Conservation (phyloP, 352 stramenopile species). For the Detonula confervacea region DNA sequence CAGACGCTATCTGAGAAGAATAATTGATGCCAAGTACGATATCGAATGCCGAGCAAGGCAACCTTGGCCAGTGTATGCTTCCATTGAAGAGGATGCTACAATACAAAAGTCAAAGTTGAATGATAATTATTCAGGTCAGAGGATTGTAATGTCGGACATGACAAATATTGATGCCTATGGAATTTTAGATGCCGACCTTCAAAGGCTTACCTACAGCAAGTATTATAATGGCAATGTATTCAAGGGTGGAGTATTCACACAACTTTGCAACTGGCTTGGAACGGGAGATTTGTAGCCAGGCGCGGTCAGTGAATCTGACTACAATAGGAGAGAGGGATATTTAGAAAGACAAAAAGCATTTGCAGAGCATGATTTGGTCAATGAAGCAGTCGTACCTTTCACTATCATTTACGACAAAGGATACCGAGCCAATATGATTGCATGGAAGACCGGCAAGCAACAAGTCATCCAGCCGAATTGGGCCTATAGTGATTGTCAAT, state of each 20-base stretch:
- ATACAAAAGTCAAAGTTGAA: slow-evolving; percentile 31
- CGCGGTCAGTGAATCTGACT: slow-evolving; percentile 37
- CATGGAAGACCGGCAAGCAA: slow-evolving; percentile 33
- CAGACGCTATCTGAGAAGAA: not conserved
- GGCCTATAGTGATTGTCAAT: slow-evolving; percentile 36
- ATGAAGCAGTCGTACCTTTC: slow-evolving; percentile 24
- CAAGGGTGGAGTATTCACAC: slow-evolving; percentile 39
- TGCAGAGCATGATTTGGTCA: slow-evolving; percentile 30
- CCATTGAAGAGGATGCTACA: slow-evolving; percentile 19
- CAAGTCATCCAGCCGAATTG: slow-evolving; percentile 39
- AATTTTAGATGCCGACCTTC: slow-evolving; percentile 26
- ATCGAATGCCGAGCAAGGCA: not conserved
- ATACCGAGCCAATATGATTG: slow-evolving; percentile 38
- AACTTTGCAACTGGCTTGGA: slow-evolving; percentile 46
- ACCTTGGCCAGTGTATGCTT: slow-evolving; percentile 34
- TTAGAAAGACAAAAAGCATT: slow-evolving; percentile 45
- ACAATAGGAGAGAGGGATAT: slow-evolving; percentile 40
- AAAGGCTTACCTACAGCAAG: slow-evolving; percentile 30
- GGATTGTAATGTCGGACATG: slow-evolving; percentile 32
- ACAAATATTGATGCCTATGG: slow-evolving; percentile 17
- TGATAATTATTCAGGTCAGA: slow-evolving; percentile 12
- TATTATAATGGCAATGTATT: slow-evolving; percentile 55
- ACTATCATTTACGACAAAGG: slow-evolving; percentile 48
- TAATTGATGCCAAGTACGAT: not conserved
- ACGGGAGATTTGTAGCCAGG: slow-evolving; percentile 23